These are phyloP conservation scores for Pseudopyricularia cyperi DNA, from an alignment of 2,329 filamentous ascomycete species.

Conservation along the genomic window DNA sequence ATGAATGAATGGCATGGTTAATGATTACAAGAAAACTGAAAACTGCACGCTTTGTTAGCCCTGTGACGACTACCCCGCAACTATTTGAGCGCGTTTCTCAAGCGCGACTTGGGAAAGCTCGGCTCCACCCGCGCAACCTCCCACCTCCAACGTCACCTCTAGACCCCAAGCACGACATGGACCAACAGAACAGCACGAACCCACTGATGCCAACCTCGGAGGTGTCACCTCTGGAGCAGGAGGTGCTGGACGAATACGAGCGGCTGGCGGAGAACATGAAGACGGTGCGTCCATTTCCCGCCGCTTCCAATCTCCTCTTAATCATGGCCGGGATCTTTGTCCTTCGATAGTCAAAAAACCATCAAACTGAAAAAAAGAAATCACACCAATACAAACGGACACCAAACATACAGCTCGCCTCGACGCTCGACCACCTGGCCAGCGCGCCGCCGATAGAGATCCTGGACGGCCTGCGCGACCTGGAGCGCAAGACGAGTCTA, in stretches of 20 bases:
- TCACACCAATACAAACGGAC: not conserved
- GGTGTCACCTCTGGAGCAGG: conserved; percentile 74
- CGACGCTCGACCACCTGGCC: conserved; percentile 48
- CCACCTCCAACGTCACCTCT: not conserved
- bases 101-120: no score
- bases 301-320: conserved; percentile 1
- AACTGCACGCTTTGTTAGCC: no score
- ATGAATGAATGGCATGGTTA: no score
- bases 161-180: conserved; percentile 8
- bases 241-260: conserved; percentile 90
- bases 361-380: not conserved
- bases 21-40: no score
- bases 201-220: conserved; percentile 33
- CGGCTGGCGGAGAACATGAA: conserved; percentile 82
- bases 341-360: not conserved
- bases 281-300: conserved; percentile 41
- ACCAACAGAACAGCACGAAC: conserved; percentile 8
- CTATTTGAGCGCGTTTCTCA: no score
- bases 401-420: conserved; percentile 35
- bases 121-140: no score
- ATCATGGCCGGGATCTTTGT: not conserved
- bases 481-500: conserved; percentile 88
- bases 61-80: no score
- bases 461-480: conserved; percentile 69
- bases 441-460: conserved; percentile 67